Evolutionary conservation across 768 basidiomycete species (phyloP).

Genomic region (Roridomyces roridus): DNA sequence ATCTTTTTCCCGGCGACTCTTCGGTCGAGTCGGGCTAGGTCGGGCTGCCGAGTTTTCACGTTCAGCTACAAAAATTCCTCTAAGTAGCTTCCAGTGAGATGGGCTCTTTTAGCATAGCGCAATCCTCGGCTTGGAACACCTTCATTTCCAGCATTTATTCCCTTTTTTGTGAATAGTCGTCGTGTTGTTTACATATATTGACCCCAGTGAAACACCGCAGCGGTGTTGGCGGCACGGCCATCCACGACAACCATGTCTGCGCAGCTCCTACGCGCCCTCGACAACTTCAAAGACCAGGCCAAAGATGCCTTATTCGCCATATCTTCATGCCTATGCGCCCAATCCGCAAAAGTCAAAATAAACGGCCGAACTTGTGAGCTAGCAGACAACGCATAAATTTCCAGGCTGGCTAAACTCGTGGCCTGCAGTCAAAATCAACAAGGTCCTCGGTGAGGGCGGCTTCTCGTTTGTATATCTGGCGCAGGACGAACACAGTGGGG

Average conservation of each 20-base stretch:
- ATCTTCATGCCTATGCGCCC: constrained; percentile 81
- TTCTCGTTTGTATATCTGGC: constrained; percentile 92
- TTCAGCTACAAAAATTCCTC: no score
- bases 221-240: background rate
- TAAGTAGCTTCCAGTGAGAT: no score
- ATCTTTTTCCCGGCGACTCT: no score
- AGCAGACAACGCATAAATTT: background rate
- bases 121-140: no score
- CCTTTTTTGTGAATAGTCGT: no score
- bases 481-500: constrained; percentile 85
- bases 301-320: constrained; percentile 86
- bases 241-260: constrained; percentile 25
- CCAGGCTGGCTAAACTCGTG: no score
- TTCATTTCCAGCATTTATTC: background rate
- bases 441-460: constrained; percentile 94
- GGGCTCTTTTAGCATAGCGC: no score
- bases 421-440: constrained; percentile 79
- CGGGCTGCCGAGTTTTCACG: no score
- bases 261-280: constrained; percentile 53
- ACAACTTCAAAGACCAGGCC: constrained; percentile 71
- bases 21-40: no score
- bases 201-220: background rate
- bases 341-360: constrained; percentile 89
- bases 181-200: no score
- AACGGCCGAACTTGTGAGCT: constrained; percentile 86